Evolutionary conservation across 1,284 basidiomycete species (phyloP).

Genomic region (Gomphus bonarii): DNA sequence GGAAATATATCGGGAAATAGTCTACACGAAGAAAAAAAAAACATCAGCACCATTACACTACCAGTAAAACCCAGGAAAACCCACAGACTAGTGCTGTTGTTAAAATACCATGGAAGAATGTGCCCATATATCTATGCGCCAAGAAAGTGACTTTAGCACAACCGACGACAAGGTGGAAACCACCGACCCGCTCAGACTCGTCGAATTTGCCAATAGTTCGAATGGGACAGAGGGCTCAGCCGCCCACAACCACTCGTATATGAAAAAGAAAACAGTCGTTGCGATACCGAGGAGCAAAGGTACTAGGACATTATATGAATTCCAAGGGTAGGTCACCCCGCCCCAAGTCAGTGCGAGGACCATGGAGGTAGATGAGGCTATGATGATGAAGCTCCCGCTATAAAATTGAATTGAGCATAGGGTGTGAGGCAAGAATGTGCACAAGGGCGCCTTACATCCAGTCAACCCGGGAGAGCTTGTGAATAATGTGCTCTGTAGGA

Average conservation of each 20-base stretch:
- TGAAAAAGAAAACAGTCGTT: slow-evolving; percentile 18
- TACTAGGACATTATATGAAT: slow-evolving; percentile 20
- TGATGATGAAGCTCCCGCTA: slow-evolving; percentile 24
- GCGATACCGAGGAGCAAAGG: slow-evolving; percentile 21
- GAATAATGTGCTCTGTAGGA: slow-evolving; percentile 21
- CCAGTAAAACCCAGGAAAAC: slow-evolving; percentile 7
- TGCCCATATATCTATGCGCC: slow-evolving; percentile 17
- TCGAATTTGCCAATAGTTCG: slow-evolving; percentile 22
- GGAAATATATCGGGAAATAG: slow-evolving; percentile 22
- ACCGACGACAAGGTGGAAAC: background rate
- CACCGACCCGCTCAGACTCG: slow-evolving; percentile 21
- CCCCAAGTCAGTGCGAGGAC: slow-evolving; percentile 25
- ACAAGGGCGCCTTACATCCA: slow-evolving; percentile 19
- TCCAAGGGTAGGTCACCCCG: slow-evolving; percentile 24
- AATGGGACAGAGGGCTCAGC: slow-evolving; percentile 21
- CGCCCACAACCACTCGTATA: slow-evolving; percentile 21
- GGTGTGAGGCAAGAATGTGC: background rate
- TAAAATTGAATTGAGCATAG: background rate
- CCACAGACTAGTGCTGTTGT: slow-evolving; percentile 19
- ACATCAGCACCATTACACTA: background rate
- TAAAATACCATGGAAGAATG: slow-evolving; percentile 23
- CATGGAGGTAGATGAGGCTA: slow-evolving; percentile 18
- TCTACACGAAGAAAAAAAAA: slow-evolving; percentile 10
- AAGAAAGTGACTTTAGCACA: background rate
- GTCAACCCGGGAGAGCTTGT: slow-evolving; percentile 22